phyloP scores from a whole-genome alignment of 768 basidiomycete species.

The Rhizopogon sp. region DNA sequence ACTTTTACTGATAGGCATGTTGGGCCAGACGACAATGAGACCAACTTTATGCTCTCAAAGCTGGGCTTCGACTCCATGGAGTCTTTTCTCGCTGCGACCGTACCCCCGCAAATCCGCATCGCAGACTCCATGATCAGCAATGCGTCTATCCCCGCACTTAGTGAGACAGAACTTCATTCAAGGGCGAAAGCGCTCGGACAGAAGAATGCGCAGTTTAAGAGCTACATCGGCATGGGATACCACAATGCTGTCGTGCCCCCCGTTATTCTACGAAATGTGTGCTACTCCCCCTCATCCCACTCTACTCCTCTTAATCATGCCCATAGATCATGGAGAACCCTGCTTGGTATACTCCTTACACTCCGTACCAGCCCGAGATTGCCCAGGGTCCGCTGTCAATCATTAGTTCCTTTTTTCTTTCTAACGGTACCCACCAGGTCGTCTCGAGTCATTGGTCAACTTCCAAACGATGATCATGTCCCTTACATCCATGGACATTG shows the following conservation, averaged over 20 bases:
- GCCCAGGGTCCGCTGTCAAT: conserved; percentile 69
- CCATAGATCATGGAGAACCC: conserved; percentile 86
- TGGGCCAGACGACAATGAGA: conserved; percentile 84
- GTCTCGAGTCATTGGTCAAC: conserved; percentile 93
- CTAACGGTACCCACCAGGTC: conserved; percentile 47
- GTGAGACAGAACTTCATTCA: conserved; percentile 78
- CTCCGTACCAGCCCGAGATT: conserved; percentile 95
- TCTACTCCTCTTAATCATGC: conserved; percentile 3
- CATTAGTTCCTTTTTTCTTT: background rate
- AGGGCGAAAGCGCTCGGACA: conserved; percentile 74
- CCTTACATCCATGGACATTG: conserved; percentile 90
- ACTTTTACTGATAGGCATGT: conserved; percentile 89
- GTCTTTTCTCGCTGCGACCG: conserved; percentile 76
- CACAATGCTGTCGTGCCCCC: conserved; percentile 94
- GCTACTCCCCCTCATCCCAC: conserved; percentile 16
- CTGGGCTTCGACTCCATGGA: conserved; percentile 89
- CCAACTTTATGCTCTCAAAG: conserved; percentile 72
- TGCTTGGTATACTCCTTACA: conserved; percentile 97
- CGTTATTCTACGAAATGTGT: conserved; percentile 87
- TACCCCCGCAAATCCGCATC: conserved; percentile 79
- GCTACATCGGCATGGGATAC: conserved; percentile 98
- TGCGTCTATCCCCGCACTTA: conserved; percentile 65
- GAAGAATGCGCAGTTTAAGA: conserved; percentile 80
- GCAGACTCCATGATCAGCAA: conserved; percentile 55
- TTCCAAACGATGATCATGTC: conserved; percentile 97